Conservation (phyloP, 495 filamentous ascomycete genomes). For the Rusavskia elegans region DNA sequence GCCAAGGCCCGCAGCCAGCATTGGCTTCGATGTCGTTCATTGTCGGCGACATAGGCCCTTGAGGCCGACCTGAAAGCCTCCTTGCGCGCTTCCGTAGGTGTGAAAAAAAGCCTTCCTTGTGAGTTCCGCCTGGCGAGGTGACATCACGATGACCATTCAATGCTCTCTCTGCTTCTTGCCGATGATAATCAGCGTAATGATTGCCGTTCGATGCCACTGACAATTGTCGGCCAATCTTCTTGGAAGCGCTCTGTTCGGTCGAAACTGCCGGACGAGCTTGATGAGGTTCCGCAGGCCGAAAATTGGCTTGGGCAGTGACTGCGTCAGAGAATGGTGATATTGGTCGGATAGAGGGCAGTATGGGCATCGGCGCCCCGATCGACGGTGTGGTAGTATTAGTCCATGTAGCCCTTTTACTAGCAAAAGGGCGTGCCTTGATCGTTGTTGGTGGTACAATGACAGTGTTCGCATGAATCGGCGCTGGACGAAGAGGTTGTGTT, state of each 20-base stretch:
- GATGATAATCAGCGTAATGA: constrained; percentile 72
- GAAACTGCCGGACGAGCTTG: constrained; percentile 13
- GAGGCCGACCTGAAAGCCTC: constrained; percentile 79
- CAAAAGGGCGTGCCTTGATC: constrained; percentile 41
- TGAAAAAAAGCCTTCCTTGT: constrained; percentile 93
- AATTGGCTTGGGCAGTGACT: constrained; percentile 74
- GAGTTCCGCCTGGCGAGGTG: constrained; percentile 46
- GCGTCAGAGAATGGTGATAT: constrained; percentile 86
- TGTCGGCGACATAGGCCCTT: constrained; percentile 53
- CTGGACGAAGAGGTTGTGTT: constrained; percentile 21
- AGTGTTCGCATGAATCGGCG: constrained; percentile 43
- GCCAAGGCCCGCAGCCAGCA: constrained; percentile 81
- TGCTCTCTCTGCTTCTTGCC: constrained; percentile 81
- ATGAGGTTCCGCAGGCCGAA: constrained; percentile 24
- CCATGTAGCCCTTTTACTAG: constrained; percentile 74
- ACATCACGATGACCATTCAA: constrained; percentile 65
- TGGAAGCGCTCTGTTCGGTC: constrained; percentile 54
- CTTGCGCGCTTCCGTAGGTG: constrained; percentile 89
- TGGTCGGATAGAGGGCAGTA: constrained; percentile 87
- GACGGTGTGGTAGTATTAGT: constrained; percentile 45
- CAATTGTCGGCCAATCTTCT: constrained; percentile 92
- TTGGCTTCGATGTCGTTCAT: constrained; percentile 82
- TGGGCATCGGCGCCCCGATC: constrained; percentile 90
- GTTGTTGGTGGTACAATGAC: constrained; percentile 9
- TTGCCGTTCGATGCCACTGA: constrained; percentile 91